Conservation (phyloP, 306 rosid genomes). For the Cucumis melo region DNA sequence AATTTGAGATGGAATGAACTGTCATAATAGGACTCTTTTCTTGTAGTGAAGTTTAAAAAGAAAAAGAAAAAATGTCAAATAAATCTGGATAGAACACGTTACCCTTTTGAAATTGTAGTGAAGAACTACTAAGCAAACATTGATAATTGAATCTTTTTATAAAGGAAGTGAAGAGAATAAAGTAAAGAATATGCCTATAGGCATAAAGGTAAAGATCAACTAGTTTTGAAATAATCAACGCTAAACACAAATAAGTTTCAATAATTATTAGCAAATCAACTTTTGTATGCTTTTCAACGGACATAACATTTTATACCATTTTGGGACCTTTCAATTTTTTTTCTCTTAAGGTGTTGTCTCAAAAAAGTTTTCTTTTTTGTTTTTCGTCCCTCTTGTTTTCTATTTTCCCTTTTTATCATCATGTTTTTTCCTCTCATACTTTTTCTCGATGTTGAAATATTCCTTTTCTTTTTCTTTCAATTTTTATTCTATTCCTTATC, state of each 20-base stretch:
- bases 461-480: background rate
- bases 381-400: background rate
- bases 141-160: background rate
- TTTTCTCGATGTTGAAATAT: background rate
- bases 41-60: no score
- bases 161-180: background rate
- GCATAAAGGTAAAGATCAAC: background rate
- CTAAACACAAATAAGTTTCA: background rate
- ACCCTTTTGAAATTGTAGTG: no score
- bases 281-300: background rate
- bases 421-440: background rate
- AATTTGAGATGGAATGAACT: no score
- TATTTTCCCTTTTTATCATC: no score
- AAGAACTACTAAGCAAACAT: background rate
- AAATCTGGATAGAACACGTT: no score
- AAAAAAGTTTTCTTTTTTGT: background rate
- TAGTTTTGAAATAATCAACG: background rate
- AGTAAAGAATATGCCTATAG: background rate
- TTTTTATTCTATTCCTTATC: background rate
- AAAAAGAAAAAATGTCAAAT: no score
- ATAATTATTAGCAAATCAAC: background rate
- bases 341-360: background rate
- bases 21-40: no score
- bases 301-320: background rate
- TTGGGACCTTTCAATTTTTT: background rate